phyloP scores from a whole-genome alignment of 306 rosid genomes.

The Arachis stenosperma region DNA sequence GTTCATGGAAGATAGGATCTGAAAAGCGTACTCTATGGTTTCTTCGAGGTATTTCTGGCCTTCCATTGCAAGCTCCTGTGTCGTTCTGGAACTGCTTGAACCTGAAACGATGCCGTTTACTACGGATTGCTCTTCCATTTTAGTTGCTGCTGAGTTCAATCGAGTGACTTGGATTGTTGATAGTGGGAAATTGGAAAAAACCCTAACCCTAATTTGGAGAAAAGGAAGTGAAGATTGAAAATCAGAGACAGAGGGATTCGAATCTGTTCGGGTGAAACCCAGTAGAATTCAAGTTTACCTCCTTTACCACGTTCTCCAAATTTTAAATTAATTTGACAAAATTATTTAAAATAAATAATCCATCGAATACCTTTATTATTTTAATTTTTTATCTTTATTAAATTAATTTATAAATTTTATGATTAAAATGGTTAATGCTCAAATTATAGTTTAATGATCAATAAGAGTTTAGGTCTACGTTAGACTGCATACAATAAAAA shows the following conservation, averaged over 20 bases:
- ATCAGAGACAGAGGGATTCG: slow-evolving; percentile 64
- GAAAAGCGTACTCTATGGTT: slow-evolving; percentile 82
- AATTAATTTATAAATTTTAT: too few relatives aligned
- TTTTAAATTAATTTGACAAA: too few relatives aligned
- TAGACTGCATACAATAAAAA: too few relatives aligned
- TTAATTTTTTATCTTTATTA: too few relatives aligned
- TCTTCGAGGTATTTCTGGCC: slow-evolving; percentile 84
- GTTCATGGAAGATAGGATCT: slow-evolving; percentile 94
- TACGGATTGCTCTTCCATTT: slow-evolving; percentile 61
- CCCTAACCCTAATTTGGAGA: slow-evolving; percentile 9
- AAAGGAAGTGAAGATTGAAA: neutral
- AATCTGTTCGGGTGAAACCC: slow-evolving; percentile 72
- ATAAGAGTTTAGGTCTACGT: too few relatives aligned
- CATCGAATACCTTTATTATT: too few relatives aligned
- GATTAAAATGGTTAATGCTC: too few relatives aligned
- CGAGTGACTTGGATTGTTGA: neutral
- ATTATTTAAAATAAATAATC: too few relatives aligned
- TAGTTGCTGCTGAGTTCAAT: neutral
- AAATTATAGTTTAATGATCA: too few relatives aligned
- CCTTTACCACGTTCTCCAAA: slow-evolving; percentile 51
- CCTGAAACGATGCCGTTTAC: slow-evolving; percentile 33
- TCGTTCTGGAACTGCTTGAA: slow-evolving; percentile 47
- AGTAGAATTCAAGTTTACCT: slow-evolving; percentile 70
- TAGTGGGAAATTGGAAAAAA: neutral
- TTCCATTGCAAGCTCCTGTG: slow-evolving; percentile 83